Evolutionary conservation across 2,329 filamentous ascomycete species (phyloP), one percentile per base, ranked within the genome.

Genomic region (Phialemonium atrogriseum): DNA sequence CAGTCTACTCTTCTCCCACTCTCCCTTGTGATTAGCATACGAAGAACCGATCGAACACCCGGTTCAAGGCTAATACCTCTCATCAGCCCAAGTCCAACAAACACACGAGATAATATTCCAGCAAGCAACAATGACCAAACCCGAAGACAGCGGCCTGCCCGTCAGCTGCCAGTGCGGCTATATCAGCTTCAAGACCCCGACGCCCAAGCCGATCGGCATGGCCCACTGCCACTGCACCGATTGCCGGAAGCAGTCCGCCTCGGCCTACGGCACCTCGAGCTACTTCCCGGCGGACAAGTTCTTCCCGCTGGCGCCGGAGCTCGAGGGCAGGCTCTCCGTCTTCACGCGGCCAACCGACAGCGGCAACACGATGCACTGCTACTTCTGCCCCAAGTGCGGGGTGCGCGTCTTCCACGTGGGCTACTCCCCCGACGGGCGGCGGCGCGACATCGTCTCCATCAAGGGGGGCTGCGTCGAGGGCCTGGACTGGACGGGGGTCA

Each of bases 221-320:
- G 63, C 56, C 43, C 54, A 59, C 47, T 68, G 64, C 43, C 64
- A 68, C 48, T 68, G 64, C 43, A 49, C 53, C 29, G 55, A 66
- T 32, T 68, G 64, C 38, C 62, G 56, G 25, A 61, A 51, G 32
- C 62, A 67, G 38, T 59, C 61, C 0, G 50, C 51, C 4, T 66
- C 63, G 1, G 62, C 63, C 3, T 68, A 64, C 39, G 63, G 63
- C 15, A 61, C 58, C 2, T 64, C 62, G 0, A 60, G 62, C 35
- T 54, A 63, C 35, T 67, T 59, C 41, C 52, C 56, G 3, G 48
- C 57, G 4, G 50, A 51, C 7, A 55, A 53, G 14, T 49, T 66
- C 26, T 59, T 64, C 43, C 63, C 63, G 1, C 50, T 64, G 1
- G 26, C 56, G 0, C 38, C 51, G 3, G 46, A 54, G 3, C 37